Evolutionary conservation across 345 rosid species (phyloP), one percentile per base, ranked within the genome.

Genomic region (Murraya paniculata): DNA sequence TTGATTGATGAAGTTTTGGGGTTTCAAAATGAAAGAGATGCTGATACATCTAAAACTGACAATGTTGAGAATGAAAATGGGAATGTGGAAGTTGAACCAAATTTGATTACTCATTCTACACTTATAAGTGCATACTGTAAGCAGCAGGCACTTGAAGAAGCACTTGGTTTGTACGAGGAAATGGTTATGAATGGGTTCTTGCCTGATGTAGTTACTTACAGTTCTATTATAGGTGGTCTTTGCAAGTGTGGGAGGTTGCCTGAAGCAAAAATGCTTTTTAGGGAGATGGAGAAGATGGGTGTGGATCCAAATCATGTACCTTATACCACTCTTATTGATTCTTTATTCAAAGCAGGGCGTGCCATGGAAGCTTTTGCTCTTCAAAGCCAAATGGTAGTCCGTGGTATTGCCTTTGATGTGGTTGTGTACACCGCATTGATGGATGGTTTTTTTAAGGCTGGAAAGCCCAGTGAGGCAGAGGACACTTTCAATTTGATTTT

Each of bases 181-280:
- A 87, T 90, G 89, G 89, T 90, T 75, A 68, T 58, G 72, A 81
- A 75, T 72, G 93, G 93, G 33, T 79, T 84, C 81, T 82, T 90
- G 68, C 97, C 94, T 11, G 94, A 93, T 85, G 89, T 90, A 41
- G 91, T 93, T 79, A 88, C 97, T n/a, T 91, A 89, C 78, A 85
- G 90, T 83, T 91, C 92, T 25, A 91, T 92, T 30, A 75, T 95
- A 31, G 85, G 84, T 80, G 90, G 96, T 30, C 90, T 93, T 60
- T 93, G 97, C 89, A 90, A 88, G 86, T 56, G 79, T 30, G 93
- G 92, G 38, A 90, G 79, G 79, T 22, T 90, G 75, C 35, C 82
- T 24, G 94, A 92, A 82, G 97, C 93, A 27, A 85, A 84, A 72
- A 68, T 83, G 77, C 84, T 95, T 25, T 71, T 95, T 64, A 82